Evolutionary conservation across 169 alveolate species (phyloP).

Genomic region (Neospora caninum): DNA sequence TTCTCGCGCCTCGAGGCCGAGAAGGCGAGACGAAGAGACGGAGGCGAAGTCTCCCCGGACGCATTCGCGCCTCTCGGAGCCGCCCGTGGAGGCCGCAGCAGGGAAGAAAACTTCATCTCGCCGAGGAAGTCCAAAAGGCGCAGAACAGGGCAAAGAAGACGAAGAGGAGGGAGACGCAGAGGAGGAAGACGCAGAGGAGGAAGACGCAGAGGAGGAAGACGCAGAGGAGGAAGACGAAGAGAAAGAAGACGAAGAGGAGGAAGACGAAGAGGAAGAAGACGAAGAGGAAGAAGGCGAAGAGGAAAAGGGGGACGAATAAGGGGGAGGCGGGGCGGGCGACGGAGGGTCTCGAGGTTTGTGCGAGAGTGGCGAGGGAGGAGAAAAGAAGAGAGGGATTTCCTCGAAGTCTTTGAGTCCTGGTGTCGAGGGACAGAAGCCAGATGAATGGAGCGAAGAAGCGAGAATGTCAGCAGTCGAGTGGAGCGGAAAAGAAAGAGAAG

Average conservation of each 20-base stretch:
- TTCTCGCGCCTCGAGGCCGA: neutral
- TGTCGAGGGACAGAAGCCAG: neutral
- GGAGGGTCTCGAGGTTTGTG: neutral
- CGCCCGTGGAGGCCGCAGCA: neutral
- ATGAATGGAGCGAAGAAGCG: neutral
- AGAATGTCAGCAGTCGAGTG: neutral
- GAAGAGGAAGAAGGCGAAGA: conserved; percentile 1
- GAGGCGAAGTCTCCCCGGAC: neutral
- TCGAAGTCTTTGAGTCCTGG: neutral
- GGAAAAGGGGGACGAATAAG: neutral
- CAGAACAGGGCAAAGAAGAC: neutral
- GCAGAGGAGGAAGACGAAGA: neutral
- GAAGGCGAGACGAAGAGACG: neutral
- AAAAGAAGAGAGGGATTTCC: neutral
- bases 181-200: neutral
- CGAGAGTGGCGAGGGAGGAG: neutral
- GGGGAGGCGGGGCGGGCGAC: neutral
- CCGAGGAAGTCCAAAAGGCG: neutral
- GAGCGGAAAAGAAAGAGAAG: neutral
- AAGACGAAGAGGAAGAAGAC: neutral
- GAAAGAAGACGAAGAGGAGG: neutral
- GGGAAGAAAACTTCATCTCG: neutral
- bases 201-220: neutral
- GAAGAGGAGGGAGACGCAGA: neutral
- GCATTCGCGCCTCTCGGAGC: neutral